Base-by-base conservation (phyloP, 2,329 filamentous ascomycete species). In the Alternaria brassicae region DNA sequence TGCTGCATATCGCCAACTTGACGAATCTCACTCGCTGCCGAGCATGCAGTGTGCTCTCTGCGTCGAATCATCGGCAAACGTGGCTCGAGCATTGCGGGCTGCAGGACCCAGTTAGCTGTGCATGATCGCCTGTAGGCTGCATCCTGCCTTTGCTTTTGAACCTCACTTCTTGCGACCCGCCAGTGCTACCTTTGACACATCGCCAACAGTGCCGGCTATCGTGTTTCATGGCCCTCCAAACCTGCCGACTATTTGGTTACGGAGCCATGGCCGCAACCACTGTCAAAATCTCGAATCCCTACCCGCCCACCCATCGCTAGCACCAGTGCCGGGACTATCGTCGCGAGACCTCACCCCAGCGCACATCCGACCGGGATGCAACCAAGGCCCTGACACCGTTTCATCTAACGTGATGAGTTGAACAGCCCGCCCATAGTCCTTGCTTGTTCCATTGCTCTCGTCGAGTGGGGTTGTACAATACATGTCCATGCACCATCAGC, bases 61-160 rank as follows among this genome's bases (percentile, higher is more conserved):
- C 51, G 52, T 60, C 65, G 58, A 71, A 69, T 69, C 68, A 71
- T 53, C 21, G 48, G 50, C 32, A 48, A 56, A 58, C 57, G 41
- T 69, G 65, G 58, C 58, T 58, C 61, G 51, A 60, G 51, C 59
- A 56, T 41, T 41, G 17, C 45, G 28, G 41, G 40, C 52, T 41
- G 28, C 55, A 45, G 39, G 30, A 48, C 25, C 51, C 40, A 41
- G 44, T 42, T 13, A 23, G 25, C 25, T 17, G 48, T 58, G 48
- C 53, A 61, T 57, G 54, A 69, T 69, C 64, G 56, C 48, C 60
- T 54, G n/a, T 53, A n/a, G 39, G 27, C 25, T 42, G 39, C 50
- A 53, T 34, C 17, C 48, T 45, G 44, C 44, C 28, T 57, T 32
- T 17, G 37, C 30, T 36, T 55, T 52, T 52, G 36, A 53, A 55